phyloP scores from a whole-genome alignment of 352 stramenopile species.

The Halophytophthora batemanensis region DNA sequence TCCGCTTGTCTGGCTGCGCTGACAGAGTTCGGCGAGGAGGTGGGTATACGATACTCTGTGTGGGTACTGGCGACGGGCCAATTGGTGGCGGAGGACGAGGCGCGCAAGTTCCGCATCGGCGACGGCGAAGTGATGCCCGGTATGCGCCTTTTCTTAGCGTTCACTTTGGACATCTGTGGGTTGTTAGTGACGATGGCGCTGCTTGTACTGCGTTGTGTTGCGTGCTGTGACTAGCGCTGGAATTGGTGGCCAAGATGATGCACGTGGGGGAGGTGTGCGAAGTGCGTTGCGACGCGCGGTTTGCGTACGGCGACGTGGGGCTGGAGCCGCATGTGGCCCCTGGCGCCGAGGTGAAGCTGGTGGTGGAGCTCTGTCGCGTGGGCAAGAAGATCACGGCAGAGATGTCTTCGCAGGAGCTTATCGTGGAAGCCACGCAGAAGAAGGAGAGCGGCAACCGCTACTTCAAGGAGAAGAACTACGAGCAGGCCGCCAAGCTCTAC shows the following conservation, averaged over 20 bases:
- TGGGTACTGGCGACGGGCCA: conserved; percentile 43
- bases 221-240: conserved; percentile 41
- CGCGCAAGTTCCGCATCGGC: conserved; percentile 74
- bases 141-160: conserved; percentile 19
- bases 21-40: conserved; percentile 79
- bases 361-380: conserved; percentile 59
- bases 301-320: conserved; percentile 71
- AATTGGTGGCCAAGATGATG: conserved; percentile 79
- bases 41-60: conserved; percentile 67
- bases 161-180: background rate
- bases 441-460: conserved; percentile 83
- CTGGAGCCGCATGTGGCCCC: conserved; percentile 45
- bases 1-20: background rate
- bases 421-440: conserved; percentile 76
- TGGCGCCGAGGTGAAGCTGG: conserved; percentile 47
- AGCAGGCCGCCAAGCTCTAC: conserved; percentile 80
- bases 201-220: conserved; percentile 1
- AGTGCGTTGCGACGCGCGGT: conserved; percentile 70
- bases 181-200: background rate
- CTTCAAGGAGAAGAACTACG: conserved; percentile 80
- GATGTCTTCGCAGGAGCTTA: conserved; percentile 70
- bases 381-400: conserved; percentile 67
- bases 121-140: conserved; percentile 78
- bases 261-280: conserved; percentile 68
- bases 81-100: conserved; percentile 41